These are phyloP conservation scores for Echria macrotheca DNA, from an alignment of 495 filamentous ascomycete genomes.

Conservation along the genomic window DNA sequence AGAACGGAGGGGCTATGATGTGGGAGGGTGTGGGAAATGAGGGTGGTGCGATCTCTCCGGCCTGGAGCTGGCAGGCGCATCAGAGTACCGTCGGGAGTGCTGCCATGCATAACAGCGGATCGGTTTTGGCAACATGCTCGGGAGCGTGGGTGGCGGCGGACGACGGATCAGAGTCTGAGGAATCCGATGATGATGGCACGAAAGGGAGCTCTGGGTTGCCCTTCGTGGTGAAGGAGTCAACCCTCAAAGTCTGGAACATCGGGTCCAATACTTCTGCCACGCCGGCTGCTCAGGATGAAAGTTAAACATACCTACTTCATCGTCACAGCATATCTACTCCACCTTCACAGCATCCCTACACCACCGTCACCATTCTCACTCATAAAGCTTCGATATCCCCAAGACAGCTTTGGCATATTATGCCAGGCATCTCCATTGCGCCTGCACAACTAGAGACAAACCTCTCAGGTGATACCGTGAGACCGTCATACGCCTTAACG, in stretches of 20 bases:
- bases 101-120: conserved; percentile 60
- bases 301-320: too few species aligned
- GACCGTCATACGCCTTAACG: too few species aligned
- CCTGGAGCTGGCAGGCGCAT: conserved; percentile 57
- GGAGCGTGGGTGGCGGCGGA: conserved; percentile 46
- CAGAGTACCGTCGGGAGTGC: conserved; percentile 54
- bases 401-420: too few species aligned
- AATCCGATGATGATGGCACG: conserved; percentile 5
- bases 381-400: too few species aligned
- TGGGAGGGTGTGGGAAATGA: conserved; percentile 60
- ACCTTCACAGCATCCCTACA: too few species aligned
- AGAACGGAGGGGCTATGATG: conserved; percentile 68
- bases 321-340: too few species aligned
- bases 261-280: conserved; percentile 7
- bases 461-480: too few species aligned
- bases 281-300: neutral
- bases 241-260: conserved; percentile 61
- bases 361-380: too few species aligned
- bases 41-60: conserved; percentile 50
- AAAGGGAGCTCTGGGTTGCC: neutral
- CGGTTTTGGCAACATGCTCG: conserved; percentile 69
- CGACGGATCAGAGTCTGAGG: conserved; percentile 11
- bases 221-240: conserved; percentile 48
- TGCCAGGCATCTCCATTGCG: too few species aligned
- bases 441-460: too few species aligned